Evolutionary conservation across 805 yeast species (phyloP).

Genomic region (Yamadazyma akitaensis): DNA sequence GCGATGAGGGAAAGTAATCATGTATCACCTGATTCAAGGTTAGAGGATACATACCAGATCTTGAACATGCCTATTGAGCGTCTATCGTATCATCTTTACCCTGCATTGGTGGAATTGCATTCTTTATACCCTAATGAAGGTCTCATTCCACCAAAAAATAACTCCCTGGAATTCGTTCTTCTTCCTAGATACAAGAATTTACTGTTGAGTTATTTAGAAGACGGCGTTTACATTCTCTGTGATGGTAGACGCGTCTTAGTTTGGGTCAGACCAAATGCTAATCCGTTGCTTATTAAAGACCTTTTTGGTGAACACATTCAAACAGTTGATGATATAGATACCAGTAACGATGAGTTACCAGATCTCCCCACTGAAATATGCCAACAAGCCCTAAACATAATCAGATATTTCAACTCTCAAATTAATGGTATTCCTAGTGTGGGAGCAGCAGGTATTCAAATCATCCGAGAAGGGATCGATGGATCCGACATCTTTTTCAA

Average conservation of each 20-base stretch:
- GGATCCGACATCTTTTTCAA: conserved; percentile 51
- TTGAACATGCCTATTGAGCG: conserved; percentile 52
- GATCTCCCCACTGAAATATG: conserved; percentile 66
- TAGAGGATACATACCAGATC: conserved; percentile 51
- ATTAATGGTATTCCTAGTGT: conserved; percentile 26
- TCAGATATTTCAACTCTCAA: conserved; percentile 46
- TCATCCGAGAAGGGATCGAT: conserved; percentile 65
- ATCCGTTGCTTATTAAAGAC: conserved; percentile 65
- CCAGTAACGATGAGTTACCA: conserved; percentile 61
- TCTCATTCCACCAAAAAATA: conserved; percentile 22
- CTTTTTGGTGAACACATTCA: conserved; percentile 60
- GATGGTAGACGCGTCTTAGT: conserved; percentile 59
- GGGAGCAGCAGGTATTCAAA: conserved; percentile 45
- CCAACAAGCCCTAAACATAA: conserved; percentile 59
- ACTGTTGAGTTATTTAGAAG: conserved; percentile 43
- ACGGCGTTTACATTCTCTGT: conserved; percentile 77
- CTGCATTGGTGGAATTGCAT: conserved; percentile 74
- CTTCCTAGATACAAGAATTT: conserved; percentile 51
- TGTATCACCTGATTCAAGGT: conserved; percentile 59
- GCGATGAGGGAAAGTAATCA: conserved; percentile 53
- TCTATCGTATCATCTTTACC: conserved; percentile 68
- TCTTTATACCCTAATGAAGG: conserved; percentile 56
- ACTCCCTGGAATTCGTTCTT: conserved; percentile 42
- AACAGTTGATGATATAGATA: conserved; percentile 44
- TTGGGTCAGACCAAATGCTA: conserved; percentile 69